Base-by-base conservation (phyloP, 1,284 basidiomycete species). In the Fomitopsis palustris region DNA sequence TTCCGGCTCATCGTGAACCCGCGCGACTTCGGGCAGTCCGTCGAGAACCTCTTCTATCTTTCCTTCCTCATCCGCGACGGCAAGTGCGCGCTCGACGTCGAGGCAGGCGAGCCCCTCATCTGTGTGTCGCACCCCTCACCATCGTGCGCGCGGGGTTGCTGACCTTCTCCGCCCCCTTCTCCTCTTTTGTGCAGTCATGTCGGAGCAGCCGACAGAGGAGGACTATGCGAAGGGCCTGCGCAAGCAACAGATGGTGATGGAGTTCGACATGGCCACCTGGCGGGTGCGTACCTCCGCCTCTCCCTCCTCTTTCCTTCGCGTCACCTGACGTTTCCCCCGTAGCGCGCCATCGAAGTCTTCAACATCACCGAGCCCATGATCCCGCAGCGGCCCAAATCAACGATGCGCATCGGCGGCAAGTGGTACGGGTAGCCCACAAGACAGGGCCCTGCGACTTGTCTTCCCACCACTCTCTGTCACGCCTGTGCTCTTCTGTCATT, bases 21-120 rank as follows among this genome's bases (percentile, higher is more conserved):
- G 7, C 73, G 87, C 35, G 89, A 93, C 65, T 97, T 94, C 68
- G 88, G 88, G 0, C 95, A 97, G 71, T 93, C 93, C 0, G 92
- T 97, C 21, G 95, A 97, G 74, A 97, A 97, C 70, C 78, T 96
- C 21, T 97, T 97, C 72, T 93, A 96, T 67, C 80, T 96, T 1
- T 95, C 94, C 0, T 97, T 97, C 74, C 78, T 96, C 55, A 90
- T 97, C 53, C 81, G 91, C 49, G 93, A 96, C 65, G 92, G 89
- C 14, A 86, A 85, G 68, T 92, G 87, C 52, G 85, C 87, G 5
- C 77, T 93, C 47, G 84, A 90, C 64, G 81, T 78, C 49, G 77
- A 85, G 4, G 76, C 88, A 0, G 88, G 86, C 1, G 89, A 92
- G 66, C 89, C 90, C 3, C 74, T 87, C 7, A 83, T 95, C 39